phyloP scores from a whole-genome alignment of 169 alveolate genomes.

The Plasmodium chabaudi region DNA sequence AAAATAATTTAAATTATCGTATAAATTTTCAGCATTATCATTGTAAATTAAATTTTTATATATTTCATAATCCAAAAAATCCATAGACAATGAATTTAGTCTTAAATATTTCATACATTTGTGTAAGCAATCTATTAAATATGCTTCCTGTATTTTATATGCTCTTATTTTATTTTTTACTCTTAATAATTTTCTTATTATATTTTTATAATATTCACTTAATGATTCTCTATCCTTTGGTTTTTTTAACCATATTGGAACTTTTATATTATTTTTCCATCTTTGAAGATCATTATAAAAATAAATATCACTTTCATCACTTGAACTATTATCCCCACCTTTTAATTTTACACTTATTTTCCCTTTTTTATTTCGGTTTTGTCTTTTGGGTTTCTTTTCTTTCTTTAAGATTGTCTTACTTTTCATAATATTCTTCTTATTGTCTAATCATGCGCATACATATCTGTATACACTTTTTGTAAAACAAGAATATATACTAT shows the following conservation, averaged over 20 bases:
- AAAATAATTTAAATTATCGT: background rate
- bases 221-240: constrained; percentile 73
- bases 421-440: constrained; percentile 3
- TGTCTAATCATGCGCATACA: background rate
- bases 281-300: constrained; percentile 72
- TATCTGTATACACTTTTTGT: background rate
- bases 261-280: constrained; percentile 64
- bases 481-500: constrained; percentile 4
- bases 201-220: constrained; percentile 67
- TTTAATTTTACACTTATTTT: constrained; percentile 5
- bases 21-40: background rate
- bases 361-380: constrained; percentile 2
- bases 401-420: constrained; percentile 6
- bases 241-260: constrained; percentile 71
- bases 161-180: constrained; percentile 76
- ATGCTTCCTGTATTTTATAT: constrained; percentile 63
- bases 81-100: constrained; percentile 29
- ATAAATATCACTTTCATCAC: constrained; percentile 69
- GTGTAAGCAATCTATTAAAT: constrained; percentile 65
- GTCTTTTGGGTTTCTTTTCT: constrained; percentile 4
- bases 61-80: constrained; percentile 34
- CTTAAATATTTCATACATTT: constrained; percentile 51
- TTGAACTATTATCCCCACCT: background rate
- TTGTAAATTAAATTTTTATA: constrained; percentile 14
- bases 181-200: constrained; percentile 68